Base-by-base conservation (phyloP, 345 rosid species). In the Euclidium syriacum region DNA sequence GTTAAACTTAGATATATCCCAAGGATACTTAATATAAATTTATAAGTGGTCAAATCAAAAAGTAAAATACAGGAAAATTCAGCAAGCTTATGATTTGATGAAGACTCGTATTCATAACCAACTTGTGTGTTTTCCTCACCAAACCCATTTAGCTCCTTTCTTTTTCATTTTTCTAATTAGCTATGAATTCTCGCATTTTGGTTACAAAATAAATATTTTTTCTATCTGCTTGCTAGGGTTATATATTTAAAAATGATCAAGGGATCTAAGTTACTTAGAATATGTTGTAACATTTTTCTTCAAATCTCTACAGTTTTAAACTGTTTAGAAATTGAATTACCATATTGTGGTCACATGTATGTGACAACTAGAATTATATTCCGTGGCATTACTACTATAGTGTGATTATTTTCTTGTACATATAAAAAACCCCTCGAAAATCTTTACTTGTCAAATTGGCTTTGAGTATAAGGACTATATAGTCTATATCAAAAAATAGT, bases 11-110 rank as follows among this genome's bases (percentile, higher is more conserved):
- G 18, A 5, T 36, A 27, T 39, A 35, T 53, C 29, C 17, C 27
- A 65, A 6, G 8, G 29, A 27, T 3, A 57, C 43, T 26, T 60
- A 5, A n/a, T 10, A 5, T 15, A 33, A 3, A 34, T 16, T 7
- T 19, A 14, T 49, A 32, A 39, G 59, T 25, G 10, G 23, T 40
- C 48, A 26, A 55, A 47, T 25, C 25, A 4, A 30, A 64, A 57
- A 18, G 6, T 48, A 48, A 33, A 25, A 25, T 24, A 9, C 7
- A 4, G 0, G 27, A 29, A 35, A 49, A 29, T 20, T 68, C 66
- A 58, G 61, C 73, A 68, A 68, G 54, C 17, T 51, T 32, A 68
- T 68, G 67, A 68, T 68, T 68, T 32, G 61, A 68, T 33, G 51
- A 59, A 51, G 73, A 68, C 73, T 33, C 53, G 14, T 42, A 6